Evolutionary conservation across 2,329 filamentous ascomycete species (phyloP).

Genomic region (Triangularia verruculosa): DNA sequence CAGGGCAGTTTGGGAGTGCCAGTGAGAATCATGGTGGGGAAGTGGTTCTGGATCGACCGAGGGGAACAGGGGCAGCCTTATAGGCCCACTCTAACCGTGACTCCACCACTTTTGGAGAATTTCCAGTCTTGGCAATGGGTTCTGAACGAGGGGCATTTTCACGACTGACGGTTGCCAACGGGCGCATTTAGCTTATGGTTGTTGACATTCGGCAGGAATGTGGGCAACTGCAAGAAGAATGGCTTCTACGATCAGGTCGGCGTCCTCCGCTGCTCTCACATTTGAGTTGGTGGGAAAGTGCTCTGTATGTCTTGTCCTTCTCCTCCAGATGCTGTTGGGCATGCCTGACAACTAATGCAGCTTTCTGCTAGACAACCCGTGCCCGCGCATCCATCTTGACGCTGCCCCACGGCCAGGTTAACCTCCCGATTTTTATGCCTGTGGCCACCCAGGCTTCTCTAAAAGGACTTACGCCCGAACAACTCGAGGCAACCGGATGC

Average conservation of each 20-base stretch:
- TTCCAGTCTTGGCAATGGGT: background rate
- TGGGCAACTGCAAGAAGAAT: conserved; percentile 40
- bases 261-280: conserved; percentile 63
- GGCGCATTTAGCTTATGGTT: background rate
- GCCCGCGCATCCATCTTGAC: conserved; percentile 84
- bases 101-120: background rate
- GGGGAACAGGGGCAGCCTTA: background rate
- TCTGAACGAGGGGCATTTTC: background rate
- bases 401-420: conserved; percentile 87
- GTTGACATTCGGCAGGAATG: conserved; percentile 20
- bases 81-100: background rate
- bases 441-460: conserved; percentile 95
- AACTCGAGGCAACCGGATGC: conserved; percentile 86
- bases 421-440: conserved; percentile 95
- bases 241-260: conserved; percentile 47
- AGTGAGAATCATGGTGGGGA: background rate
- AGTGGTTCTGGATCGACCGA: background rate
- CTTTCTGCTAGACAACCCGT: conserved; percentile 73
- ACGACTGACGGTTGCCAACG: background rate
- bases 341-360: conserved; percentile 4
- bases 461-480: conserved; percentile 89
- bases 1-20: background rate
- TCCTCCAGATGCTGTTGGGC: conserved; percentile 9
- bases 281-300: conserved; percentile 77
- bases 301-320: conserved; percentile 59